These are phyloP conservation scores for Keqinozyma sinolaborantium DNA, from an alignment of 1,139 yeast species.

Conservation along the genomic window DNA sequence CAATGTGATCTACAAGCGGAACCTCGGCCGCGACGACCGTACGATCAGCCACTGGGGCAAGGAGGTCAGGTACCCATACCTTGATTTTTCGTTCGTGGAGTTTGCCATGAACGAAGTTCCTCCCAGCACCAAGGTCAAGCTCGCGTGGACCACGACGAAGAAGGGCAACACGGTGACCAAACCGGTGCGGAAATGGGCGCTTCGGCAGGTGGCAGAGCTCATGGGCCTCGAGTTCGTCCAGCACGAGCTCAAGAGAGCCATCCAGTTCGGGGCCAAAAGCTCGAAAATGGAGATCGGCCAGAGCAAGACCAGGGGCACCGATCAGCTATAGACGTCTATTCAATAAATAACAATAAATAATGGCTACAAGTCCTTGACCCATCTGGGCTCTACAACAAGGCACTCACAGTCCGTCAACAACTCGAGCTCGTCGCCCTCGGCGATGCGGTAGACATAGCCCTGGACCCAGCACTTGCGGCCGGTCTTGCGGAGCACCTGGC, in stretches of 20 bases:
- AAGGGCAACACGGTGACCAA: constrained; percentile 22
- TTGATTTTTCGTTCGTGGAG: constrained; percentile 60
- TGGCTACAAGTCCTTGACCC: constrained; percentile 36
- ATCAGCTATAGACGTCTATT: constrained; percentile 16
- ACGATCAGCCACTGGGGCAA: constrained; percentile 85
- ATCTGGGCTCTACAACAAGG: constrained; percentile 44
- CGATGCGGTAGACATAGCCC: constrained; percentile 31
- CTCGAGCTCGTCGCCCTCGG: constrained; percentile 13
- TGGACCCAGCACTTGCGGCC: constrained; percentile 45
- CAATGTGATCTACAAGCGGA: constrained; percentile 68
- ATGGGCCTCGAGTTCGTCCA: constrained; percentile 57
- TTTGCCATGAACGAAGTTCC: constrained; percentile 49
- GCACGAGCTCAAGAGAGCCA: constrained; percentile 85
- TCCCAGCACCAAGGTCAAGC: constrained; percentile 45
- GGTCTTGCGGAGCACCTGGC: constrained; percentile 26
- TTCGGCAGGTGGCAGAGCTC: constrained; percentile 58
- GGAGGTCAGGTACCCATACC: constrained; percentile 85
- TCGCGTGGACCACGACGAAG: constrained; percentile 29
- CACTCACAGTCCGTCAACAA: constrained; percentile 39
- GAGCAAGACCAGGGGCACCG: constrained; percentile 64
- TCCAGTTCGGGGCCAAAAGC: constrained; percentile 93
- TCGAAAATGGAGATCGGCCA: constrained; percentile 86
- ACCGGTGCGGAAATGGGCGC: constrained; percentile 53
- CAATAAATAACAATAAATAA: constrained; percentile 1
- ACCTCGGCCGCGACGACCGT: constrained; percentile 88